Conservation (phyloP, 371 early-diverging fungal species). For the Mortierella sp. region DNA sequence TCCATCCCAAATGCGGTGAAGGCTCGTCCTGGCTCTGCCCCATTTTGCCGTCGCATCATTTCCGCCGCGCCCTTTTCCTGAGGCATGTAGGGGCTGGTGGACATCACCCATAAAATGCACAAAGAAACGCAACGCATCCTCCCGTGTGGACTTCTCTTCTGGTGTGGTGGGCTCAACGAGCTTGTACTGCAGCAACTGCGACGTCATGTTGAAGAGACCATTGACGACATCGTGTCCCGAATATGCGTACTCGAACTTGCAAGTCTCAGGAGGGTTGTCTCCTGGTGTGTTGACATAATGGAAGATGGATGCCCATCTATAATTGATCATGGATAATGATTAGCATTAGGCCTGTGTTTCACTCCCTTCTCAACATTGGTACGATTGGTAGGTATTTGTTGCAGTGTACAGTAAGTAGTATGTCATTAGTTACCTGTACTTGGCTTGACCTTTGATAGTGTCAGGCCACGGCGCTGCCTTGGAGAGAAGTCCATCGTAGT, state of each 20-base stretch:
- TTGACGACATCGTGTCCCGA: conserved; percentile 54
- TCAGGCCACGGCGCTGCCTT: conserved; percentile 62
- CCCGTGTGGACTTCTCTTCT: conserved; percentile 32
- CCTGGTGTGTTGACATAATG: conserved; percentile 58
- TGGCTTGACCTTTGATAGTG: conserved; percentile 52
- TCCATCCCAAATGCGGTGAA: conserved; percentile 61
- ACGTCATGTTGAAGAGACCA: conserved; percentile 57
- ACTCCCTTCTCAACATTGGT: background rate
- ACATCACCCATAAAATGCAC: conserved; percentile 66
- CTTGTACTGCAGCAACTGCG: conserved; percentile 44
- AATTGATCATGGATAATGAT: background rate
- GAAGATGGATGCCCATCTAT: conserved; percentile 44
- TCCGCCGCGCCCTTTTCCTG: conserved; percentile 58
- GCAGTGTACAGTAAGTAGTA: background rate
- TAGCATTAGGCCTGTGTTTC: background rate
- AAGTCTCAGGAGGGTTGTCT: conserved; percentile 51
- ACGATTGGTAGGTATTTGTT: background rate
- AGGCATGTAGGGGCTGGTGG: conserved; percentile 63
- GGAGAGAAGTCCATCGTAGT: conserved; percentile 52
- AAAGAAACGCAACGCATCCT: conserved; percentile 61
- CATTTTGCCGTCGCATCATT: conserved; percentile 53
- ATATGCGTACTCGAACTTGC: conserved; percentile 38
- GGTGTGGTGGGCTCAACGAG: conserved; percentile 27
- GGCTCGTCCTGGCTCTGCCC: conserved; percentile 46
- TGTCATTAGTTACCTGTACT: conserved; percentile 37